These are phyloP conservation scores for Jatropha curcas DNA, from an alignment of 345 rosid genomes.

Conservation along the genomic window DNA sequence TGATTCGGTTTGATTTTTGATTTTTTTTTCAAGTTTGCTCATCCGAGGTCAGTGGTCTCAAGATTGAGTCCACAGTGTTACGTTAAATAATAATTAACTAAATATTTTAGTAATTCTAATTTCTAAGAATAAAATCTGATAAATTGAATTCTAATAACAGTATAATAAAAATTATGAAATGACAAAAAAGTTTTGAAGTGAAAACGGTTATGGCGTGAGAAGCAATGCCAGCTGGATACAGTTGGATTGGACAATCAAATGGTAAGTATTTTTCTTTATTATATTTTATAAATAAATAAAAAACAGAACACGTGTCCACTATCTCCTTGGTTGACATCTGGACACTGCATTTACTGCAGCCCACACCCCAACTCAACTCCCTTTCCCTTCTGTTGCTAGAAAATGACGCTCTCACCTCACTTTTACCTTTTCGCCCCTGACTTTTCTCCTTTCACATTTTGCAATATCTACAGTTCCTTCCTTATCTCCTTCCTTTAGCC, in stretches of 20 bases:
- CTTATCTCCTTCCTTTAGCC: too few species aligned
- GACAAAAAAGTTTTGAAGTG: neutral
- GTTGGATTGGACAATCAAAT: neutral
- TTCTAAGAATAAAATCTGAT: too few species aligned
- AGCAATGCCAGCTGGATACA: slow-evolving; percentile 20
- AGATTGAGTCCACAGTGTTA: too few species aligned
- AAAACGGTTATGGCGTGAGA: slow-evolving; percentile 11
- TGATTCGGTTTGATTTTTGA: too few species aligned
- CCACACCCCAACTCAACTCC: slow-evolving; percentile 3
- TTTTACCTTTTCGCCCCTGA: neutral
- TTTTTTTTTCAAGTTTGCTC: too few species aligned
- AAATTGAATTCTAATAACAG: too few species aligned
- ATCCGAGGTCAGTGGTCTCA: too few species aligned
- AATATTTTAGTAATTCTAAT: too few species aligned
- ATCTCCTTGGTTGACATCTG: neutral
- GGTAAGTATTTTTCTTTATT: neutral
- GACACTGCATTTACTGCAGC: slow-evolving; percentile 5
- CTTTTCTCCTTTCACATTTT: neutral
- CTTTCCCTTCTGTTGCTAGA: neutral
- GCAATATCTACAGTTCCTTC: neutral
- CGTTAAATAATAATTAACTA: too few species aligned
- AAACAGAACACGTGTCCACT: slow-evolving; percentile 15
- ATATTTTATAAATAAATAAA: neutral
- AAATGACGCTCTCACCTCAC: slow-evolving; percentile 10
- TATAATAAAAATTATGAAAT: neutral